Evolutionary conservation across 768 basidiomycete genomes (phyloP), one percentile per base, ranked within the genome.

Genomic region (Pisolithus microcarpus): DNA sequence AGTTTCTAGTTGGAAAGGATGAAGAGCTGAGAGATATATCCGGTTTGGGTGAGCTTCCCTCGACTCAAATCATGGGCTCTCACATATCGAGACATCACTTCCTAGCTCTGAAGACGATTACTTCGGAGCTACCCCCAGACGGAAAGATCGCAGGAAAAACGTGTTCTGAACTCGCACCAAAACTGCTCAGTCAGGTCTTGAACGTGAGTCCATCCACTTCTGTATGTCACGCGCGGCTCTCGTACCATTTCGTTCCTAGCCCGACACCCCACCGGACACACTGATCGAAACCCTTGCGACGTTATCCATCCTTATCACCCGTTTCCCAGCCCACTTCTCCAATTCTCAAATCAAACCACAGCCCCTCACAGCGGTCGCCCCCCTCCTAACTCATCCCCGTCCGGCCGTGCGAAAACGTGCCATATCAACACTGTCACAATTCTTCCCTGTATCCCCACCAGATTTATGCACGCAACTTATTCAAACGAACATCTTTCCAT

Each of bases 1-100:
- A 84, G 47, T 89, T 88, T 60, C 90, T 90, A 0, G 79, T 81
- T 18, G 85, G 87, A 21, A 82, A 87, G 63, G 92, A 97, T 49
- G 94, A 97, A 60, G 93, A 96, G 58, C 72, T 95, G 48, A 76
- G 96, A 52, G 94, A 98, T 71, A 93, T 99, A 49, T 91, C 94
- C 8, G 86, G 86, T 40, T 79, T 97, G 50, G 95, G 94, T 96
- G 46, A 15, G 61, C 24, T 21, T 31, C 15, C 9, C 7, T 15
- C n/a, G 26, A 16, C 15, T 13, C 11, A 1, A 42, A 23, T 18
- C 26, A 15, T 9, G 10, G 34, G 13, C 7, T 8, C 38, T 45
- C n/a, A 36, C 36, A 1, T 18, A 26, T 38, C 30, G 26, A 52
- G 43, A 64, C 54, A 44, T 45, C 53, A 46, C 47, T 38, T 4